phyloP scores from a whole-genome alignment of 179 eudicot genomes.

The Heliamphora pulchella region DNA sequence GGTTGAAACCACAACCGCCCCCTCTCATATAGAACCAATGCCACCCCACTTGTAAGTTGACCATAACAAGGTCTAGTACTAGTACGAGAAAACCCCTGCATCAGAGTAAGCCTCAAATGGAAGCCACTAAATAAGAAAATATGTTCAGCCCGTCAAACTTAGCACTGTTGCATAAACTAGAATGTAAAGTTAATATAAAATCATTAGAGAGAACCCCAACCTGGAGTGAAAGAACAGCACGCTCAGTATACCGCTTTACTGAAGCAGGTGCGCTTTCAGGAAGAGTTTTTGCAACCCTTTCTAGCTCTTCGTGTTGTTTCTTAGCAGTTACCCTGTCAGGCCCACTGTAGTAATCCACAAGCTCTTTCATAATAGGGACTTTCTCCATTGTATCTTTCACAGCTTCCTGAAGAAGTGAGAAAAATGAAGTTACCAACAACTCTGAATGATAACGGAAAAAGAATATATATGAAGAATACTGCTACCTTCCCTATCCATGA shows the following conservation, averaged over 20 bases:
- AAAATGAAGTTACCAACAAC: slow-evolving; percentile 13
- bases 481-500: background rate
- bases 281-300: slow-evolving; percentile 79
- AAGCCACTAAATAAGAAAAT: background rate
- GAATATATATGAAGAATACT: background rate
- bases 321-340: slow-evolving; percentile 80
- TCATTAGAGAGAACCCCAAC: slow-evolving; percentile 29
- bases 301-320: slow-evolving; percentile 69
- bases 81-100: background rate
- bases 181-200: background rate
- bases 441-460: background rate
- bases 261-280: slow-evolving; percentile 63
- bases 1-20: background rate
- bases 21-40: background rate
- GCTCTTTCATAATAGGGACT: slow-evolving; percentile 67
- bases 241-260: slow-evolving; percentile 66
- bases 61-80: background rate
- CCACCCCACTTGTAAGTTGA: background rate
- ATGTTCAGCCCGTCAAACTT: background rate
- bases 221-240: slow-evolving; percentile 85
- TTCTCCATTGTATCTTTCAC: slow-evolving; percentile 64
- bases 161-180: background rate
- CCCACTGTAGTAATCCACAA: slow-evolving; percentile 72
- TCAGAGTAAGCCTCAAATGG: background rate
- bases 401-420: slow-evolving; percentile 37